Percentiles rank a stretch among this genome's conserved stretches.
These are phyloP conservation scores for Coemansia sp. DNA, from an alignment of 192 early-diverging fungal species.

Conservation along the genomic window DNA sequence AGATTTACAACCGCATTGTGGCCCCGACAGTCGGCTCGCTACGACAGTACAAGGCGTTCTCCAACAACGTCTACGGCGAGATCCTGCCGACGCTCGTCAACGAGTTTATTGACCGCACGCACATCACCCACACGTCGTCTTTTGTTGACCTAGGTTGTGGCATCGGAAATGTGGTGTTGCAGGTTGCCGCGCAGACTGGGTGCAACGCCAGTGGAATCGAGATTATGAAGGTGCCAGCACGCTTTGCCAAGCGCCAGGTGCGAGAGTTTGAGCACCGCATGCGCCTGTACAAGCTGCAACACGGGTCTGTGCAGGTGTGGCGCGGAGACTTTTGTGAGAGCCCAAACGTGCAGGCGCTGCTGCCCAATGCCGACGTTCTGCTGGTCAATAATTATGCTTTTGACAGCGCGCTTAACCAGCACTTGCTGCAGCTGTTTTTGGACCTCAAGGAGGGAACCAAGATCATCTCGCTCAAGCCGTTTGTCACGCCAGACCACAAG, in stretches of 20 bases:
- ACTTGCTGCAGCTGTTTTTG: constrained; percentile 77
- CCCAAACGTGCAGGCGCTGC: constrained; percentile 59
- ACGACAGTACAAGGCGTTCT: constrained; percentile 81
- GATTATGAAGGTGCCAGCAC: constrained; percentile 81
- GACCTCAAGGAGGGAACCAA: constrained; percentile 85
- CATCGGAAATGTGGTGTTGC: constrained; percentile 94
- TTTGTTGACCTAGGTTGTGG: constrained; percentile 96
- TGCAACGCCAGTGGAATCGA: constrained; percentile 86
- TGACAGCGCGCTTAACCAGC: constrained; percentile 78
- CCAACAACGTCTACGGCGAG: constrained; percentile 97
- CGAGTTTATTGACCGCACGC: constrained; percentile 74
- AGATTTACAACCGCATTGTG: constrained; percentile 85
- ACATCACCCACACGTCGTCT: constrained; percentile 60
- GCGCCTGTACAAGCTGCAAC: constrained; percentile 61
- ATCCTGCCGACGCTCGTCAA: constrained; percentile 78
- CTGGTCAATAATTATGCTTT: constrained; percentile 98
- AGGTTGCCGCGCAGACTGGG: constrained; percentile 86
- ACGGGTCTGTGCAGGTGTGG: constrained; percentile 63
- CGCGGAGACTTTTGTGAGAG: constrained; percentile 87
- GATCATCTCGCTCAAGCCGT: constrained; percentile 82
- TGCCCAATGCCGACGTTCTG: constrained; percentile 83
- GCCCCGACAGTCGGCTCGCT: constrained; percentile 69
- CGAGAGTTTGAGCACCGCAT: constrained; percentile 83
- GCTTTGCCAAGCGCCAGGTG: constrained; percentile 72
- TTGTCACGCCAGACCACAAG: constrained; percentile 75